Percentiles rank a stretch among this genome's conserved stretches.
phyloP scores from a whole-genome alignment of 2,329 filamentous ascomycete species.

The Talaromyces sp. region DNA sequence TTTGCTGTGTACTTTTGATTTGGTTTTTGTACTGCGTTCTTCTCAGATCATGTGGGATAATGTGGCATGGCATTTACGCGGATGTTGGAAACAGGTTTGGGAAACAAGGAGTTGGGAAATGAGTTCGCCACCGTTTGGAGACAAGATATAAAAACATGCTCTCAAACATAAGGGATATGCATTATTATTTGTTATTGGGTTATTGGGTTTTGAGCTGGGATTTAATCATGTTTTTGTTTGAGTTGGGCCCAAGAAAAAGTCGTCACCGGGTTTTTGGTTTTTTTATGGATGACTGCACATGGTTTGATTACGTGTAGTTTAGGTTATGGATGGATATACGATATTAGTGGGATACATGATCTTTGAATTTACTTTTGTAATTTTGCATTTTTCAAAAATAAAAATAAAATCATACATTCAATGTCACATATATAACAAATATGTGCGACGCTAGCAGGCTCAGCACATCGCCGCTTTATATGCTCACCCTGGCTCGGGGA shows the following conservation, averaged over 20 bases:
- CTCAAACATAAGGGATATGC: neutral
- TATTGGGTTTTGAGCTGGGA: neutral
- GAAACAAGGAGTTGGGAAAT: neutral
- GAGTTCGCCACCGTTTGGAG: neutral
- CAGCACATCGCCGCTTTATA: too few species aligned
- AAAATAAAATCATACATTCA: too few species aligned
- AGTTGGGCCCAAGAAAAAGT: neutral
- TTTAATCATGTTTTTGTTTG: neutral
- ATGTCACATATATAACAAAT: too few species aligned
- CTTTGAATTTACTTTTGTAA: neutral
- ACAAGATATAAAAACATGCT: neutral
- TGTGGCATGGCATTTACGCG: neutral
- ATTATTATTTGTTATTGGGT: neutral
- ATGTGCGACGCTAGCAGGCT: too few species aligned
- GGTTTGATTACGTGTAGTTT: neutral
- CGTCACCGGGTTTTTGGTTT: too few species aligned
- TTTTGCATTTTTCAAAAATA: neutral
- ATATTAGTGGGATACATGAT: neutral
- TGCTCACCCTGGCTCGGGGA: too few species aligned
- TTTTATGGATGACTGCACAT: neutral
- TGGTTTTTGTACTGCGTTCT: constrained; percentile 1
- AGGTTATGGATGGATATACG: neutral
- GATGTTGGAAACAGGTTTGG: neutral
- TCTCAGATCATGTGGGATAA: constrained; percentile 9
- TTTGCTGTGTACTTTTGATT: neutral